These are phyloP conservation scores for Ogataea pini DNA, from an alignment of 805 yeast species.

Conservation along the genomic window DNA sequence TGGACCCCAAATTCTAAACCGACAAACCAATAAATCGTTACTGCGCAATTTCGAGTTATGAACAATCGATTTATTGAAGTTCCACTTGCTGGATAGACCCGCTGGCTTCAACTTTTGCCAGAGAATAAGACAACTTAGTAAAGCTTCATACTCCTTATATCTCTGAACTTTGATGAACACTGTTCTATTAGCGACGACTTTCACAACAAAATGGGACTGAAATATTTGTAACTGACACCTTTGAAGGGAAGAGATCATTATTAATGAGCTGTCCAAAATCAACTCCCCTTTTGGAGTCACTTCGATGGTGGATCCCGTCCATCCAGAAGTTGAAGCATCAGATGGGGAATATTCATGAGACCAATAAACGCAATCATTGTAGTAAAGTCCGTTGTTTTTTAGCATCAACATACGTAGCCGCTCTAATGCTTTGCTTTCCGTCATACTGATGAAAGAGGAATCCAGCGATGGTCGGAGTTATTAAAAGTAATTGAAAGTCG, in stretches of 20 bases:
- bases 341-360: conserved; percentile 17
- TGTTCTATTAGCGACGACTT: conserved; percentile 41
- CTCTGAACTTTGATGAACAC: conserved; percentile 34
- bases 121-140: conserved; percentile 44
- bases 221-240: conserved; percentile 31
- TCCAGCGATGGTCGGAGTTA: no score
- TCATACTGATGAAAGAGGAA: no score
- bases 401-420: conserved; percentile 13
- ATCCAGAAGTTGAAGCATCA: conserved; percentile 12
- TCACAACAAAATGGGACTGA: conserved; percentile 38
- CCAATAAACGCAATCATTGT: conserved; percentile 24
- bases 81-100: conserved; percentile 52
- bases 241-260: conserved; percentile 31
- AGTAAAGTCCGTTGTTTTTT: conserved; percentile 18
- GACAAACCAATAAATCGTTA: conserved; percentile 54
- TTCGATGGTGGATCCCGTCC: conserved; percentile 28
- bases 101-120: conserved; percentile 53
- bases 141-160: conserved; percentile 39
- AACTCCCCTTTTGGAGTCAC: conserved; percentile 32
- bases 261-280: conserved; percentile 19
- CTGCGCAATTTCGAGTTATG: conserved; percentile 25
- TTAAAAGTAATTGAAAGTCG: no score
- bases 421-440: conserved; percentile 13
- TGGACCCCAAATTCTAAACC: conserved; percentile 68
- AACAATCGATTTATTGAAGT: conserved; percentile 35